Percentiles rank a stretch among this genome's conserved stretches.
phyloP scores from a whole-genome alignment of 129 eudicot species.

The Pulicaria dysenterica region DNA sequence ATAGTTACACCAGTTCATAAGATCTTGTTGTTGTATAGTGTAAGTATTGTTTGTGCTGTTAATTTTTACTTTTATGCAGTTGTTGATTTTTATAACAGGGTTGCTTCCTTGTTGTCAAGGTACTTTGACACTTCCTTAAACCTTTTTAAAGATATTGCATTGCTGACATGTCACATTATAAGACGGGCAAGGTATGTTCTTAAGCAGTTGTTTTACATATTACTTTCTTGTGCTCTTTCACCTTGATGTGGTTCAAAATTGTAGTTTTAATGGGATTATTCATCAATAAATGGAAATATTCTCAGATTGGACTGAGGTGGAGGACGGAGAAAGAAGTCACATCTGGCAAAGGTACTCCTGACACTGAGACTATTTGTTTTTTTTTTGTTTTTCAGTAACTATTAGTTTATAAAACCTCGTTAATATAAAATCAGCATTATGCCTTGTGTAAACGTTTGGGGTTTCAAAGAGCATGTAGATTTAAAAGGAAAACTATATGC shows the following conservation, averaged over 20 bases:
- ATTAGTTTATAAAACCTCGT: background rate
- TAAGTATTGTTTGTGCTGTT: background rate
- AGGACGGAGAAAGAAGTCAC: conserved; percentile 96
- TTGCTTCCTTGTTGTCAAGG: conserved; percentile 2
- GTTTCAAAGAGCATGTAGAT: too few species aligned
- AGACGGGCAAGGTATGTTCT: conserved; percentile 81
- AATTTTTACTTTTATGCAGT: background rate
- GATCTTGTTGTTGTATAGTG: background rate
- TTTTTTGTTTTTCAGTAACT: background rate
- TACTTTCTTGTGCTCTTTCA: background rate
- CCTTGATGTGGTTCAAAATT: conserved; percentile 16
- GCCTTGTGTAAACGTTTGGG: background rate
- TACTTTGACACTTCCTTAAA: conserved; percentile 32
- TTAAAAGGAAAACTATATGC: too few species aligned
- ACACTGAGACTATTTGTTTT: conserved; percentile 6
- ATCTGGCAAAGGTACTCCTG: conserved; percentile 85
- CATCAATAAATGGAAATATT: conserved; percentile 7
- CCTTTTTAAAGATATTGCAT: conserved; percentile 77
- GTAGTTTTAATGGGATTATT: conserved; percentile 4
- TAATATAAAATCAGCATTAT: background rate
- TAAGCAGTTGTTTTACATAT: conserved; percentile 6
- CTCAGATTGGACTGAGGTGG: conserved; percentile 95
- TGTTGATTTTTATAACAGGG: background rate
- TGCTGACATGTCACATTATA: conserved; percentile 96
- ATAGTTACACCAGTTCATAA: background rate